These are phyloP conservation scores for Psidium friedrichsthalianum DNA, from an alignment of 345 rosid genomes.

Conservation along the genomic window DNA sequence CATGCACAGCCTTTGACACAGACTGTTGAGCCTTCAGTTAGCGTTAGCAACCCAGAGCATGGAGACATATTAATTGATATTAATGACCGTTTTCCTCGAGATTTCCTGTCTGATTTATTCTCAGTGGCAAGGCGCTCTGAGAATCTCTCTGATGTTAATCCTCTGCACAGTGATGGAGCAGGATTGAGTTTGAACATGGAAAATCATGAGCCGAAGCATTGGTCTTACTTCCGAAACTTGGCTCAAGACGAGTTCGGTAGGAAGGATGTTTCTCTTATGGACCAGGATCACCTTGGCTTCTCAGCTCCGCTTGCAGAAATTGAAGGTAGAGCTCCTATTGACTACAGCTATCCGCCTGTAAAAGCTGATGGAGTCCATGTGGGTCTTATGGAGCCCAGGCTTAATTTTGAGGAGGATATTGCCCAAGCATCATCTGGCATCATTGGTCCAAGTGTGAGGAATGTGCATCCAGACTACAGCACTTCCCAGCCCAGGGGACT, in stretches of 20 bases:
- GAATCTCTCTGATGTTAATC: slow-evolving; percentile 25
- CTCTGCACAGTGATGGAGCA: slow-evolving; percentile 57
- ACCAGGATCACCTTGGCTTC: slow-evolving; percentile 82
- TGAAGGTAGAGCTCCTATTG: slow-evolving; percentile 30
- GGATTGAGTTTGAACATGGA: slow-evolving; percentile 70
- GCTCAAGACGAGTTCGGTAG: slow-evolving; percentile 64
- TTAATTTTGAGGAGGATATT: slow-evolving; percentile 21
- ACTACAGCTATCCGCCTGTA: slow-evolving; percentile 47
- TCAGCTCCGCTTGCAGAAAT: slow-evolving; percentile 40
- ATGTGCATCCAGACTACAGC: slow-evolving; percentile 17
- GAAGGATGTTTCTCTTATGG: slow-evolving; percentile 83
- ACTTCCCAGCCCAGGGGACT: slow-evolving; percentile 27
- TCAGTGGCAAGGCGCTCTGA: slow-evolving; percentile 40
- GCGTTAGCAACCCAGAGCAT: slow-evolving; percentile 34
- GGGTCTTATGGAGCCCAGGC: slow-evolving; percentile 12
- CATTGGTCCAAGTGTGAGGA: slow-evolving; percentile 16
- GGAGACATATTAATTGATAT: slow-evolving; percentile 85
- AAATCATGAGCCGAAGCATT: slow-evolving; percentile 74
- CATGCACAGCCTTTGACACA: slow-evolving; percentile 11
- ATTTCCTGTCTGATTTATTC: slow-evolving; percentile 71
- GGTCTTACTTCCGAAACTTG: slow-evolving; percentile 92
- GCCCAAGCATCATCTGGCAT: slow-evolving; percentile 19
- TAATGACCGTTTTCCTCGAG: slow-evolving; percentile 84
- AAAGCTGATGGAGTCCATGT: slow-evolving; percentile 24
- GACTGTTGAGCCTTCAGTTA: slow-evolving; percentile 19